phyloP scores from a whole-genome alignment of 1,284 basidiomycete genomes.

The Megacollybia platyphylla region DNA sequence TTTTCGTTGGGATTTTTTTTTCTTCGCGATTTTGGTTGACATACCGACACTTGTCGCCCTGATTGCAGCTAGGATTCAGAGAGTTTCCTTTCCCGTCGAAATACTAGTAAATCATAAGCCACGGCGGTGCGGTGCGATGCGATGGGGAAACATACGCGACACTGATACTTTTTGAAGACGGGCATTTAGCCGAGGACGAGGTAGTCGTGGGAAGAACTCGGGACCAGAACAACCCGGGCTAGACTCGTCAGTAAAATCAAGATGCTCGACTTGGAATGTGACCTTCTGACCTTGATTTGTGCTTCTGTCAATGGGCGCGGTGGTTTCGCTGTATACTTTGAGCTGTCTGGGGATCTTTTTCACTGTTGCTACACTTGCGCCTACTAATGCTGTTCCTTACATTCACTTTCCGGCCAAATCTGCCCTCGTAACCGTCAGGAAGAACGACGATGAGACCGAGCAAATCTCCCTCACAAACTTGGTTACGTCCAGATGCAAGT shows the following conservation, averaged over 20 bases:
- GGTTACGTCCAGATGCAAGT: constrained; percentile 44
- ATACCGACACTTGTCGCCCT: constrained; percentile 36
- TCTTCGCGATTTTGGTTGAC: neutral
- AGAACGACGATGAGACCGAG: constrained; percentile 18
- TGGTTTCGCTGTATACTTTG: constrained; percentile 16
- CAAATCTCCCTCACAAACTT: constrained; percentile 33
- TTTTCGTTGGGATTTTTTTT: too few relatives aligned
- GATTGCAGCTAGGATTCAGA: constrained; percentile 26
- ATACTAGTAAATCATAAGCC: constrained; percentile 17
- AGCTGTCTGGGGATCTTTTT: constrained; percentile 21
- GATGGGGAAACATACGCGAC: constrained; percentile 24
- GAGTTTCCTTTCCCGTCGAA: constrained; percentile 28
- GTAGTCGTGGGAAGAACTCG: neutral
- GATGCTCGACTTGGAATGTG: neutral
- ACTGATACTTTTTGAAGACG: constrained; percentile 28
- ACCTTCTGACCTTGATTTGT: too few relatives aligned
- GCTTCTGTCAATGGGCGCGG: constrained; percentile 10
- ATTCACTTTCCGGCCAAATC: constrained; percentile 25
- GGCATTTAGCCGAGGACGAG: constrained; percentile 9
- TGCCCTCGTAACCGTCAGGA: constrained; percentile 19
- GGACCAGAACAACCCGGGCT: neutral
- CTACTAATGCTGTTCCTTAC: constrained; percentile 16
- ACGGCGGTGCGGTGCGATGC: constrained; percentile 2
- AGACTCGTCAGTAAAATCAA: neutral
- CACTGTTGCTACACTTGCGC: constrained; percentile 14